phyloP scores from a whole-genome alignment of 148 eudicot genomes.

The Cornus kousa region DNA sequence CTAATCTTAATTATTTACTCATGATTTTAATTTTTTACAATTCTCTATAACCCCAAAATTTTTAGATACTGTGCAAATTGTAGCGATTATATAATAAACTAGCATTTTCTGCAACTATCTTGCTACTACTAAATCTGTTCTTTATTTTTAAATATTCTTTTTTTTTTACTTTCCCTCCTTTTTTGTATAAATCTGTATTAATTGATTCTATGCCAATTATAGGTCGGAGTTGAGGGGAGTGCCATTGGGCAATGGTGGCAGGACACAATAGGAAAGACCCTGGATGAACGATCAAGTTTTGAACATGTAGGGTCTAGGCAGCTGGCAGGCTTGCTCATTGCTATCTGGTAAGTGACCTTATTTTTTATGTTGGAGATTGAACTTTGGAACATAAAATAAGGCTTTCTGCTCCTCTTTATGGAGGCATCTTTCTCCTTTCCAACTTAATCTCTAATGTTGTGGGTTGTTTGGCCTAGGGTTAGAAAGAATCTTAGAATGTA shows the following conservation, averaged over 20 bases:
- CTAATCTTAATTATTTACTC: too few relatives aligned
- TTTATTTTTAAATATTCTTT: too few relatives aligned
- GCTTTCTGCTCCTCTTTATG: too few relatives aligned
- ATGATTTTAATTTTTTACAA: too few relatives aligned
- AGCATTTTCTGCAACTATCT: too few relatives aligned
- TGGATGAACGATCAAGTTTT: slow-evolving; percentile 82
- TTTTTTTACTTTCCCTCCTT: too few relatives aligned
- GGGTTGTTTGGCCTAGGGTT: slow-evolving; percentile 54
- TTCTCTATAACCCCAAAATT: too few relatives aligned
- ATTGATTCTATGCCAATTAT: slow-evolving; percentile 32
- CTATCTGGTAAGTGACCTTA: slow-evolving; percentile 64
- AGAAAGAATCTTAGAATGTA: slow-evolving; percentile 74
- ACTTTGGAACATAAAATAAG: background rate
- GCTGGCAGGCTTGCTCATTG: slow-evolving; percentile 85
- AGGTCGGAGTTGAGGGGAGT: slow-evolving; percentile 99
- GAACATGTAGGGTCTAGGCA: slow-evolving; percentile 98
- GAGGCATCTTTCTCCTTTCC: too few relatives aligned
- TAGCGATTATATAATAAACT: too few relatives aligned
- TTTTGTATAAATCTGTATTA: background rate
- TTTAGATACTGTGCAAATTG: too few relatives aligned
- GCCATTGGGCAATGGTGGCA: slow-evolving; percentile 94
- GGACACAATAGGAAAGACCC: slow-evolving; percentile 82
- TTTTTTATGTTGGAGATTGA: background rate
- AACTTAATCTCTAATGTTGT: slow-evolving; percentile 1
- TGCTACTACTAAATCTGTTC: too few relatives aligned